Percentiles rank a stretch among this genome's conserved stretches.
Conservation (phyloP, 768 basidiomycete species). For the Lactarius hatsudake region DNA sequence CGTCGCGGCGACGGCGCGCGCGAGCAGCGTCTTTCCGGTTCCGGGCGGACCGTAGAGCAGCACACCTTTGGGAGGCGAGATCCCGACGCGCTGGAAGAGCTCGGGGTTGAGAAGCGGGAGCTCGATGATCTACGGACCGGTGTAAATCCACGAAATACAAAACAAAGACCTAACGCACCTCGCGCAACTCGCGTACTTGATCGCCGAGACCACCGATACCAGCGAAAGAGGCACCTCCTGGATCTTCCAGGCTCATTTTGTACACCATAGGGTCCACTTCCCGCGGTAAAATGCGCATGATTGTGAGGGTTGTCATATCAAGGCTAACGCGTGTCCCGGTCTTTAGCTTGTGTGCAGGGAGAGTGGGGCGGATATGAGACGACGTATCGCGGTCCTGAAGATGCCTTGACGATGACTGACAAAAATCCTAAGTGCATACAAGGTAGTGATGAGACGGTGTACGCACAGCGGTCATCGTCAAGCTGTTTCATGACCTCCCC, state of each 20-base stretch:
- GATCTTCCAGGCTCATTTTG: slow-evolving; percentile 99
- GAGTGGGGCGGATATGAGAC: slow-evolving; percentile 93
- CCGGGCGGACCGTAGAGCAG: slow-evolving; percentile 95
- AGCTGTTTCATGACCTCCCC: slow-evolving; percentile 99
- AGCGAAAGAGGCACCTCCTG: slow-evolving; percentile 92
- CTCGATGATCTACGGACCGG: slow-evolving; percentile 75
- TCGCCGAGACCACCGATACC: slow-evolving; percentile 95
- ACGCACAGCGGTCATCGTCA: slow-evolving; percentile 94
- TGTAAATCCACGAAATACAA: not conserved
- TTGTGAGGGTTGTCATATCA: slow-evolving; percentile 98
- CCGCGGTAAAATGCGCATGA: slow-evolving; percentile 96
- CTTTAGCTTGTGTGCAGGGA: slow-evolving; percentile 91
- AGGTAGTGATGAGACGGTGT: not conserved
- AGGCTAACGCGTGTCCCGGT: slow-evolving; percentile 92
- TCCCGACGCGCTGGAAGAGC: slow-evolving; percentile 92
- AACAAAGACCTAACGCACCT: slow-evolving; percentile 48
- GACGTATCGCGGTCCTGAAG: slow-evolving; percentile 96
- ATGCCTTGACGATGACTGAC: slow-evolving; percentile 96
- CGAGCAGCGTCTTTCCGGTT: slow-evolving; percentile 94
- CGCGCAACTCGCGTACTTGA: slow-evolving; percentile 94
- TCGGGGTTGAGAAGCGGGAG: slow-evolving; percentile 92
- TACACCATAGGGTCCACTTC: slow-evolving; percentile 98
- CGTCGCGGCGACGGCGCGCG: slow-evolving; percentile 93
- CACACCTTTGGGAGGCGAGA: slow-evolving; percentile 95
- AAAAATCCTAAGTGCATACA: slow-evolving; percentile 10